Percentiles rank a stretch among this genome's conserved stretches.
phyloP scores from a whole-genome alignment of 257 asterid species.

The Plantago elongata region DNA sequence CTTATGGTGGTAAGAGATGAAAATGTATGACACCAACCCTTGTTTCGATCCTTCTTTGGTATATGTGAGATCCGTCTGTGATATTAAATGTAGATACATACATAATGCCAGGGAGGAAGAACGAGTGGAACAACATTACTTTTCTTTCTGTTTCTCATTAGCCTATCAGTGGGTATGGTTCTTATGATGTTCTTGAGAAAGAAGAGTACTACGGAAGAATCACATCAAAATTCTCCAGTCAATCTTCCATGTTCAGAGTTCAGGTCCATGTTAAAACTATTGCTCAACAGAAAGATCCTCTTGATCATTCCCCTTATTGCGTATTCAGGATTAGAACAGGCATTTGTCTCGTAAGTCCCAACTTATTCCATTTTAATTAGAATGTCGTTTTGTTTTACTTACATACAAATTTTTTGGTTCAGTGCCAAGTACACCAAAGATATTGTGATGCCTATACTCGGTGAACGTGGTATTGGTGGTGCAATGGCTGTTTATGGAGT shows the following conservation, averaged over 20 bases:
- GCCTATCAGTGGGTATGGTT: constrained; percentile 67
- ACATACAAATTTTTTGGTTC: constrained; percentile 11
- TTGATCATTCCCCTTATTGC: constrained; percentile 84
- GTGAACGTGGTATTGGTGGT: constrained; percentile 94
- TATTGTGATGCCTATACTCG: constrained; percentile 71
- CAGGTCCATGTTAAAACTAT: constrained; percentile 46
- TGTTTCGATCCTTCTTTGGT: background rate
- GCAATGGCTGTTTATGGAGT: constrained; percentile 91
- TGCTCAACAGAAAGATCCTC: constrained; percentile 61
- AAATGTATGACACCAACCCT: constrained; percentile 39
- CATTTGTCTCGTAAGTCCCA: constrained; percentile 74
- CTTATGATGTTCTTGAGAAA: constrained; percentile 83
- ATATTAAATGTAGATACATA: constrained; percentile 14
- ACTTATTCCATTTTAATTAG: background rate
- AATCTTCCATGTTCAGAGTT: constrained; percentile 46
- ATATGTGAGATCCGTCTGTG: too few species aligned
- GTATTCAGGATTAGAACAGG: constrained; percentile 90
- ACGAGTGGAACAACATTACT: constrained; percentile 83
- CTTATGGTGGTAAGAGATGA: constrained; percentile 70
- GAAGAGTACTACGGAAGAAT: constrained; percentile 60
- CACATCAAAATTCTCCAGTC: constrained; percentile 31
- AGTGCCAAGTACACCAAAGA: constrained; percentile 94
- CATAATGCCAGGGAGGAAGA: constrained; percentile 65
- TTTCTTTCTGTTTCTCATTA: constrained; percentile 60
- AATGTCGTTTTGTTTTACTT: background rate